Conservation (phyloP, 2,329 filamentous ascomycete genomes). For the Tolypocladium tundrense region DNA sequence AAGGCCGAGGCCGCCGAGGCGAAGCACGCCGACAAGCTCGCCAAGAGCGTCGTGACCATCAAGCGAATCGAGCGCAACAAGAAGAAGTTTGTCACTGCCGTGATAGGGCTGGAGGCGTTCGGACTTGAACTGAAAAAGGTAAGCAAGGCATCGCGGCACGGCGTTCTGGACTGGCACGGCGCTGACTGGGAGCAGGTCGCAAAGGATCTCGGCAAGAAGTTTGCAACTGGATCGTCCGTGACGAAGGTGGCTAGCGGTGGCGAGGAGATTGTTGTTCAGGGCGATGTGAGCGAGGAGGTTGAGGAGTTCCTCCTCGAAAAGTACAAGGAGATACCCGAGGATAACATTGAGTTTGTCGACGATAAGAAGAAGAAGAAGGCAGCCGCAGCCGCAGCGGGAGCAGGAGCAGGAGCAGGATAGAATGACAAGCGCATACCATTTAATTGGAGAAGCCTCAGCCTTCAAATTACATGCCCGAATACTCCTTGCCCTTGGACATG, state of each 20-base stretch:
- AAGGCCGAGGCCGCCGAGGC: slow-evolving; percentile 84
- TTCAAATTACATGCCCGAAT: slow-evolving; percentile 1
- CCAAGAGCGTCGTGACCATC: slow-evolving; percentile 74
- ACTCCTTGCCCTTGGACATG: slow-evolving; percentile 6
- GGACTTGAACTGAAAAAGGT: slow-evolving; percentile 87
- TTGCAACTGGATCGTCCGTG: slow-evolving; percentile 86
- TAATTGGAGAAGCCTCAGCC: neutral
- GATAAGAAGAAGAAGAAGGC: slow-evolving; percentile 79
- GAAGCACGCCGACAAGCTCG: slow-evolving; percentile 73
- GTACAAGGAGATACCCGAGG: slow-evolving; percentile 83
- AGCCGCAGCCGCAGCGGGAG: slow-evolving; percentile 9
- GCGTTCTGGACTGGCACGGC: neutral
- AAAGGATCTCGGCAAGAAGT: slow-evolving; percentile 98
- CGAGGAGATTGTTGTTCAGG: slow-evolving; percentile 96
- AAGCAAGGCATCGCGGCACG: neutral
- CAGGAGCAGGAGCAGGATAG: slow-evolving; percentile 9
- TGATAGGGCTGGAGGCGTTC: slow-evolving; percentile 84
- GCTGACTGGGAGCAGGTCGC: slow-evolving; percentile 41
- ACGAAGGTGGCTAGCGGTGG: slow-evolving; percentile 78
- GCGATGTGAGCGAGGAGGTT: slow-evolving; percentile 91
- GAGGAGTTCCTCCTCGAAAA: slow-evolving; percentile 83
- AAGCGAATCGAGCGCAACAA: slow-evolving; percentile 98
- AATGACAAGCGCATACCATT: neutral
- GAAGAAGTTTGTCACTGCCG: slow-evolving; percentile 88
- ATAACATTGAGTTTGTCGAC: slow-evolving; percentile 90